Percentiles rank a stretch among this genome's conserved stretches.
Evolutionary conservation across 805 yeast genomes (phyloP).

Genomic region (Kodamaea kaohsiungensis): DNA sequence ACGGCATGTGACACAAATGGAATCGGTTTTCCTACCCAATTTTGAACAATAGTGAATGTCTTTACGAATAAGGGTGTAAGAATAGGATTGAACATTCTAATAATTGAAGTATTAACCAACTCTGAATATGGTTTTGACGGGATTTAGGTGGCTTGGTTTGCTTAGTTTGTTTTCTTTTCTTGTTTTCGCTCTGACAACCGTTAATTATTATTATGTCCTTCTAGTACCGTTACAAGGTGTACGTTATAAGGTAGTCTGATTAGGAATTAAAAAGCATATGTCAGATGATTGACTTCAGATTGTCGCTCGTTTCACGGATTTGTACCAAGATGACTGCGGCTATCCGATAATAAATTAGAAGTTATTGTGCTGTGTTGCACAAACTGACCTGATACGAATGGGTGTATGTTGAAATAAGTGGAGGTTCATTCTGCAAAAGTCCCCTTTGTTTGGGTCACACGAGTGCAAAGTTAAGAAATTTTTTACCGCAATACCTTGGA

Average conservation of each 20-base stretch:
- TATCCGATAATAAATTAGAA: neutral
- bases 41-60: neutral
- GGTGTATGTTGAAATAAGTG: neutral
- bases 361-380: neutral
- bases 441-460: too few relatives aligned
- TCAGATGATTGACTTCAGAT: neutral
- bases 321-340: neutral
- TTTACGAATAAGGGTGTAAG: neutral
- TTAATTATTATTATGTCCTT: too few relatives aligned
- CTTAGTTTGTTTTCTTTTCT: neutral
- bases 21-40: neutral
- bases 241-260: too few relatives aligned
- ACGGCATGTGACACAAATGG: neutral
- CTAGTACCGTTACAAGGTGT: too few relatives aligned
- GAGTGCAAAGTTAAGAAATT: too few relatives aligned
- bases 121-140: neutral
- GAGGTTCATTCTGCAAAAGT: too few relatives aligned
- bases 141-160: neutral
- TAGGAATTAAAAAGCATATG: neutral
- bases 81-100: neutral
- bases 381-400: neutral
- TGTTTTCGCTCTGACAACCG: too few relatives aligned
- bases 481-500: too few relatives aligned
- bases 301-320: neutral
- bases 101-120: neutral